Evolutionary conservation across 371 early-diverging fungal genomes (phyloP).

Genomic region (Rhizopus delemar): DNA sequence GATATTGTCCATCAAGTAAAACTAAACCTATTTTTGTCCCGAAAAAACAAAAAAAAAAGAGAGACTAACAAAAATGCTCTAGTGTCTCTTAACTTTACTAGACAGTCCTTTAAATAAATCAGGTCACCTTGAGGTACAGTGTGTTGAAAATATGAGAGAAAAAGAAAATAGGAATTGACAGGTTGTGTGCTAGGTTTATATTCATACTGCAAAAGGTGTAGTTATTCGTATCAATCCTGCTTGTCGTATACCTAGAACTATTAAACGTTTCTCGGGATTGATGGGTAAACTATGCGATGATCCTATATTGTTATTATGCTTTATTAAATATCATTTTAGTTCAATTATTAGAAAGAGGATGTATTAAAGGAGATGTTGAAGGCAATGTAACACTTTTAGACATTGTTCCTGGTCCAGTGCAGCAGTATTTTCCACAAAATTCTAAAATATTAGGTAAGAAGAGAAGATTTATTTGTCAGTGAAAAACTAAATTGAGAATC

Average conservation of each 20-base stretch:
- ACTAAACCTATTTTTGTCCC: too few species aligned
- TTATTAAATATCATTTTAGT: conserved; percentile 51
- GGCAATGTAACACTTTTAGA: conserved; percentile 88
- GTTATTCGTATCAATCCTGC: conserved; percentile 96
- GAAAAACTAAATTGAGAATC: background rate
- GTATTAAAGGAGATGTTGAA: conserved; percentile 68
- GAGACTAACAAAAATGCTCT: background rate
- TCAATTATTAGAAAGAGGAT: conserved; percentile 94
- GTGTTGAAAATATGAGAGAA: background rate
- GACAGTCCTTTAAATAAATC: conserved; percentile 99
- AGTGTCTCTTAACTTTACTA: conserved; percentile 94
- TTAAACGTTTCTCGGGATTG: conserved; percentile 96
- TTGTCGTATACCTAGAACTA: conserved; percentile 97
- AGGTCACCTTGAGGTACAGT: conserved; percentile 79
- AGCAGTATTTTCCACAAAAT: conserved; percentile 86
- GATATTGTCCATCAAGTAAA: conserved; percentile 96
- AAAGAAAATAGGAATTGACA: background rate
- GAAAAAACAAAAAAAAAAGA: background rate
- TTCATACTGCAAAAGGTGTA: conserved; percentile 91
- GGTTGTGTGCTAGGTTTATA: conserved; percentile 70
- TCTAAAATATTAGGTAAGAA: conserved; percentile 76
- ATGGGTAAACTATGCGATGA: conserved; percentile 65
- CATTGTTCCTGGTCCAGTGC: conserved; percentile 92
- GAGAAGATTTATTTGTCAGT: background rate
- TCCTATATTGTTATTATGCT: background rate